Conservation (phyloP, 2,329 filamentous ascomycete genomes). For the Colletotrichum musae region DNA sequence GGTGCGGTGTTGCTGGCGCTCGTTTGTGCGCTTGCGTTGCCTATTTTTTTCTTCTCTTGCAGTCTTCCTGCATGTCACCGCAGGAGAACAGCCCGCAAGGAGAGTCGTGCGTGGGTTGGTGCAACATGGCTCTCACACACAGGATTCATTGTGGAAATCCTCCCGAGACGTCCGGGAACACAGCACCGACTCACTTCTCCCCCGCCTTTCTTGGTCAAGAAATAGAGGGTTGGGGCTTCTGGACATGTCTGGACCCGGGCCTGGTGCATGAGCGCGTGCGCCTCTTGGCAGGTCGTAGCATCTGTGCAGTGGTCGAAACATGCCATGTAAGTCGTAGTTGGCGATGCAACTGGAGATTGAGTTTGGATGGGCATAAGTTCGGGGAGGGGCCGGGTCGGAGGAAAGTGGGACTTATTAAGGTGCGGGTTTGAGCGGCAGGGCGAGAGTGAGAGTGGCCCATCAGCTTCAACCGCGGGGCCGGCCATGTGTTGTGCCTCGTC, state of each 20-base stretch:
- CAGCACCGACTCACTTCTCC: background rate
- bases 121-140: conserved; percentile 14
- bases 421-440: conserved; percentile 24
- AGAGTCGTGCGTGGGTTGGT: conserved; percentile 18
- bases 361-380: conserved; percentile 33
- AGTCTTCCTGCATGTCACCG: conserved; percentile 15
- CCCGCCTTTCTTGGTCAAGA: background rate
- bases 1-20: background rate
- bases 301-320: conserved; percentile 38
- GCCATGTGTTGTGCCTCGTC: conserved; percentile 11
- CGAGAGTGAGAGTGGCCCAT: conserved; percentile 2
- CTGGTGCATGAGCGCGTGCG: conserved; percentile 17
- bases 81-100: conserved; percentile 2
- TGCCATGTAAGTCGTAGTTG: conserved; percentile 2
- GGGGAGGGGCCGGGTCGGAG: conserved; percentile 30
- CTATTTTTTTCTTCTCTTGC: conserved; percentile 2
- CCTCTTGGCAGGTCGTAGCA: conserved; percentile 14
- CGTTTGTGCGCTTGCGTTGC: conserved; percentile 1
- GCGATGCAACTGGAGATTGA: conserved; percentile 37
- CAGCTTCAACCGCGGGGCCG: conserved; percentile 4
- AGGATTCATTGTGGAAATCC: conserved; percentile 7
- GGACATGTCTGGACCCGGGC: conserved; percentile 12
- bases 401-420: conserved; percentile 24
- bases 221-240: background rate
- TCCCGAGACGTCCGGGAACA: conserved; percentile 3